A percentile compares a stretch with the other conserved stretches of the same genome.
phyloP scores from a whole-genome alignment of 768 basidiomycete genomes.

The Tephrocybe sp. region DNA sequence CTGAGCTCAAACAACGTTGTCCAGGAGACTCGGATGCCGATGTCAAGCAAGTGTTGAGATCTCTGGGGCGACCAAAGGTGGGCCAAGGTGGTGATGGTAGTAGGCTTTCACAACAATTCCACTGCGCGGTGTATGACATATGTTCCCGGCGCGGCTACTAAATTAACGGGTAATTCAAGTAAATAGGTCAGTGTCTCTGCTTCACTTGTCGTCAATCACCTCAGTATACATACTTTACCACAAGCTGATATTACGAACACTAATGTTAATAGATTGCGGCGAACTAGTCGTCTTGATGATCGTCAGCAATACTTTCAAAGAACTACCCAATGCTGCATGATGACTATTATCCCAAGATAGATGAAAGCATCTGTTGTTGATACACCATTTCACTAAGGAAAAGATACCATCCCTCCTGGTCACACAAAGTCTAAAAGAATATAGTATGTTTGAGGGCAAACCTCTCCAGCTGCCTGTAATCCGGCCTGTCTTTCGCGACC shows the following conservation, averaged over 20 bases:
- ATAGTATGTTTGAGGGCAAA: slow-evolving; percentile 66
- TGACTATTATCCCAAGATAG: no score
- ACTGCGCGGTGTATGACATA: neutral
- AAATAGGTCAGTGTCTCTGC: no score
- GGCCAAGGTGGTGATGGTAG: neutral
- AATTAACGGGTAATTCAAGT: no score
- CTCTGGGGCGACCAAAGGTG: neutral
- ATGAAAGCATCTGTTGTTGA: no score
- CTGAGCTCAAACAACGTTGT: slow-evolving; percentile 8
- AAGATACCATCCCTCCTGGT: neutral
- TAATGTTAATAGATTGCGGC: no score
- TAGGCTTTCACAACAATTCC: neutral
- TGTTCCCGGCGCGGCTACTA: no score
- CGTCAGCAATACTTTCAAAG: no score
- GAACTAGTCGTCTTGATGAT: no score
- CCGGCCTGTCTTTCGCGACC: slow-evolving; percentile 72
- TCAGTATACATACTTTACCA: no score
- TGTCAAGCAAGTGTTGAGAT: neutral
- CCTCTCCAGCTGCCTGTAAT: slow-evolving; percentile 64
- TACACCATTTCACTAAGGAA: neutral
- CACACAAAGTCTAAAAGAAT: slow-evolving; percentile 51
- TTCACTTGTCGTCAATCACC: no score
- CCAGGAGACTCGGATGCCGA: slow-evolving; percentile 11
- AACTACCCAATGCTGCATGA: no score
- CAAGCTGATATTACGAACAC: no score